Evolutionary conservation across 139 green algal species (phyloP).

Genomic region (Nannochloris sp.): DNA sequence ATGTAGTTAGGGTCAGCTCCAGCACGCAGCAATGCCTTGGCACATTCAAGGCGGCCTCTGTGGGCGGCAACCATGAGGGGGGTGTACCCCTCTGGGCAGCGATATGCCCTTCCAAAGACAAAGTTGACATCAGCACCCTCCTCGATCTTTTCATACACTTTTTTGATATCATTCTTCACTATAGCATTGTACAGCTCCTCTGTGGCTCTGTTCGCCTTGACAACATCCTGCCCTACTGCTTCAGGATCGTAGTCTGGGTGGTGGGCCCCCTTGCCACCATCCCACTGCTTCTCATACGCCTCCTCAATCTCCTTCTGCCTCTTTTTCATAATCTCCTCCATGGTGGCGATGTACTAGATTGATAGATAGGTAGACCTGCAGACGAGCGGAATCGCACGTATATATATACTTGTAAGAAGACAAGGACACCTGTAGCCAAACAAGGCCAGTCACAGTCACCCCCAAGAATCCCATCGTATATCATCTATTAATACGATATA

Average conservation of each 20-base stretch:
- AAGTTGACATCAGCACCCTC: conserved; percentile 92
- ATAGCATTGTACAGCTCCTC: conserved; percentile 90
- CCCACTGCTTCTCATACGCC: conserved; percentile 74
- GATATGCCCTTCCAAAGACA: conserved; percentile 77
- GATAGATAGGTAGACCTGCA: no score
- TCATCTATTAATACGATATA: no score
- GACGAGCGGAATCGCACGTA: no score
- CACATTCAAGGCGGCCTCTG: conserved; percentile 68
- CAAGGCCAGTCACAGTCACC: no score
- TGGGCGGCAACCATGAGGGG: conserved; percentile 84
- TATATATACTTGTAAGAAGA: no score
- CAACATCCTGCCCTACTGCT: conserved; percentile 33
- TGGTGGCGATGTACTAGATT: conserved; percentile 3
- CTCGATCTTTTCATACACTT: conserved; percentile 89
- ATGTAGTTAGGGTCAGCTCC: conserved; percentile 75
- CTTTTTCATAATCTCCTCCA: conserved; percentile 81
- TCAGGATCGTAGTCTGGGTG: conserved; percentile 79
- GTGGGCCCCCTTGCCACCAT: conserved; percentile 65
- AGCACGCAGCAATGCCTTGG: conserved; percentile 73
- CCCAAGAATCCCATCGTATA: no score
- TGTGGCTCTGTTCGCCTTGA: conserved; percentile 48
- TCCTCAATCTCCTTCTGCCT: conserved; percentile 54
- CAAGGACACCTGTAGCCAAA: no score
- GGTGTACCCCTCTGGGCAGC: conserved; percentile 79
- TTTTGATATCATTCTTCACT: conserved; percentile 67